phyloP scores from a whole-genome alignment of 1,139 yeast genomes.

The Debaryomyces coudertii region DNA sequence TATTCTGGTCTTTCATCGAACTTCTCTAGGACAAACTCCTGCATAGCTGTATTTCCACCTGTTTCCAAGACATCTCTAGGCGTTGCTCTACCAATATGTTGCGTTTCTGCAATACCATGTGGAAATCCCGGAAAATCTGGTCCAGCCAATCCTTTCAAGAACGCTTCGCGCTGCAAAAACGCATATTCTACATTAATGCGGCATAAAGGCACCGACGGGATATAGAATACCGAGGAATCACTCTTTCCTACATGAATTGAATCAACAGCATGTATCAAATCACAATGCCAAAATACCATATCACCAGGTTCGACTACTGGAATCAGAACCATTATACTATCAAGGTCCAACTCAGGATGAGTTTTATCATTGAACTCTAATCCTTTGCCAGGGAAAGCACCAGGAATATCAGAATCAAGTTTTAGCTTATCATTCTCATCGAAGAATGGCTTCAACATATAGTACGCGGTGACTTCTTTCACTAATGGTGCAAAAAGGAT shows the following conservation, averaged over 20 bases:
- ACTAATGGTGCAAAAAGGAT: constrained; percentile 44
- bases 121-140: constrained; percentile 42
- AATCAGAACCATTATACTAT: constrained; percentile 29
- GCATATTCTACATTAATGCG: constrained; percentile 27
- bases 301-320: constrained; percentile 44
- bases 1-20: constrained; percentile 21
- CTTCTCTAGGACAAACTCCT: constrained; percentile 18
- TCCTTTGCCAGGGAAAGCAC: constrained; percentile 32
- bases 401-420: constrained; percentile 27
- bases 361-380: constrained; percentile 14
- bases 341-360: constrained; percentile 33
- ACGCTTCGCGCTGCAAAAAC: constrained; percentile 28
- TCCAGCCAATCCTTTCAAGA: constrained; percentile 24
- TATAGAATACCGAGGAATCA: constrained; percentile 15
- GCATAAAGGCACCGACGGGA: constrained; percentile 36
- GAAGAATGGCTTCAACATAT: constrained; percentile 50
- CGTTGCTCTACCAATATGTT: constrained; percentile 21
- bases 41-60: constrained; percentile 21
- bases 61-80: constrained; percentile 17
- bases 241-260: constrained; percentile 36
- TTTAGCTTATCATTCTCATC: constrained; percentile 24
- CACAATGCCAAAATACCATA: constrained; percentile 55
- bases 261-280: constrained; percentile 52
- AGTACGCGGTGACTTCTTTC: constrained; percentile 41
- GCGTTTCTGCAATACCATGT: constrained; percentile 27